These are phyloP conservation scores for Magnusiomyces suaveolens DNA, from an alignment of 1,139 yeast genomes.

Conservation along the genomic window DNA sequence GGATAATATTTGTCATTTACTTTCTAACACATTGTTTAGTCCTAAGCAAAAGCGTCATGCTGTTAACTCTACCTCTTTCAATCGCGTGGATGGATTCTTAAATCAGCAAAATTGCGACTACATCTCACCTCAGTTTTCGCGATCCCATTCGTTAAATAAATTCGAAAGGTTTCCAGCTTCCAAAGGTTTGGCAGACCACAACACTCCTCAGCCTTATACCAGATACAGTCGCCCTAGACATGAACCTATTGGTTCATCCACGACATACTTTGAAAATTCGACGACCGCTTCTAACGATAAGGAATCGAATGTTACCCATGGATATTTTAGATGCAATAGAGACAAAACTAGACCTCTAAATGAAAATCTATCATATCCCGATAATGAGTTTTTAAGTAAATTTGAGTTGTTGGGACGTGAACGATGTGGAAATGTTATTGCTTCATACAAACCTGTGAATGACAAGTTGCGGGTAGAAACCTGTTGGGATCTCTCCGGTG, in stretches of 20 bases:
- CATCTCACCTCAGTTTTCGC: not conserved
- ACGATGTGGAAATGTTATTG: slow-evolving; percentile 10
- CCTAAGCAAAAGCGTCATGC: not conserved
- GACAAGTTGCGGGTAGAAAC: slow-evolving; percentile 6
- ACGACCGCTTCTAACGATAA: not conserved
- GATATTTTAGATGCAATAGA: not conserved
- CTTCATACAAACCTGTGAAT: slow-evolving; percentile 3
- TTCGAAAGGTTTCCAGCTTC: not conserved
- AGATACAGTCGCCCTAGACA: not conserved
- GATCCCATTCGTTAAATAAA: too few species aligned
- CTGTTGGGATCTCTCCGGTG: slow-evolving; percentile 9
- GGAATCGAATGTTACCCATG: not conserved
- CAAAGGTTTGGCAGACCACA: not conserved
- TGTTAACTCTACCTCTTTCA: not conserved
- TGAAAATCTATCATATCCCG: not conserved
- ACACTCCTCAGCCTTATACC: not conserved
- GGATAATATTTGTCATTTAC: not conserved
- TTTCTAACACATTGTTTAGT: not conserved
- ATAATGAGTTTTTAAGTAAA: slow-evolving; percentile 5
- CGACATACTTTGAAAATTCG: not conserved
- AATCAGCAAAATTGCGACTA: not conserved
- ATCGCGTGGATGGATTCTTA: slow-evolving; percentile 2
- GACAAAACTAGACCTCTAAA: not conserved
- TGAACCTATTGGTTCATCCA: not conserved
- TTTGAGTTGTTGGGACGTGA: slow-evolving; percentile 14